Conservation (phyloP, 148 eudicot species). For the Heliamphora exappendiculata region DNA sequence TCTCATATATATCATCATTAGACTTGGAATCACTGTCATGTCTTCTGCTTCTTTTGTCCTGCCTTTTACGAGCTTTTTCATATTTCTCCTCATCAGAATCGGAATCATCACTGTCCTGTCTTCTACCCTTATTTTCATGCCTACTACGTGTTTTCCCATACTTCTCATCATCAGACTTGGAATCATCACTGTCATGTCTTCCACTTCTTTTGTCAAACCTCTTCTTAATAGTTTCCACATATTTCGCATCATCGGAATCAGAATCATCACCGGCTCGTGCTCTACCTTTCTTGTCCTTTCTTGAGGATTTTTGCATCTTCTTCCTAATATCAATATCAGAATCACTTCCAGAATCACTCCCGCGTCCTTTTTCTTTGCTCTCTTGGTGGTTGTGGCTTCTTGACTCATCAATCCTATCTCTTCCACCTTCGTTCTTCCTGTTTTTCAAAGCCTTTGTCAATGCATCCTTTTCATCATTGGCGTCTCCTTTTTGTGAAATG, state of each 20-base stretch:
- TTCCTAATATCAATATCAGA: conserved; percentile 19
- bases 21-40: neutral
- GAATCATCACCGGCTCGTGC: conserved; percentile 16
- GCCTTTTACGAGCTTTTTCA: conserved; percentile 6
- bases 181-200: conserved; percentile 9
- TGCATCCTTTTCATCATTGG: conserved; percentile 18
- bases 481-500: conserved; percentile 27
- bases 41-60: conserved; percentile 13
- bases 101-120: conserved; percentile 6
- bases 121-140: neutral
- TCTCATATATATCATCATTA: conserved; percentile 1
- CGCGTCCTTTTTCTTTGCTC: conserved; percentile 26
- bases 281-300: conserved; percentile 14
- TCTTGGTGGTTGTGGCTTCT: conserved; percentile 22
- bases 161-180: neutral
- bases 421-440: conserved; percentile 14
- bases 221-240: conserved; percentile 10
- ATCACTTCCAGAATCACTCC: conserved; percentile 19
- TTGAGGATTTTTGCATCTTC: conserved; percentile 11
- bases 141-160: neutral
- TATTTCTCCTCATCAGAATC: conserved; percentile 5
- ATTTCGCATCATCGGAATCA: conserved; percentile 6
- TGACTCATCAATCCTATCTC: conserved; percentile 12
- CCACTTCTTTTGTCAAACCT: too few relatives aligned
- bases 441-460: conserved; percentile 10